Evolutionary conservation across 2,329 filamentous ascomycete genomes (phyloP), one percentile per base, ranked within the genome.

Genomic region (Samsoniella hepiali): DNA sequence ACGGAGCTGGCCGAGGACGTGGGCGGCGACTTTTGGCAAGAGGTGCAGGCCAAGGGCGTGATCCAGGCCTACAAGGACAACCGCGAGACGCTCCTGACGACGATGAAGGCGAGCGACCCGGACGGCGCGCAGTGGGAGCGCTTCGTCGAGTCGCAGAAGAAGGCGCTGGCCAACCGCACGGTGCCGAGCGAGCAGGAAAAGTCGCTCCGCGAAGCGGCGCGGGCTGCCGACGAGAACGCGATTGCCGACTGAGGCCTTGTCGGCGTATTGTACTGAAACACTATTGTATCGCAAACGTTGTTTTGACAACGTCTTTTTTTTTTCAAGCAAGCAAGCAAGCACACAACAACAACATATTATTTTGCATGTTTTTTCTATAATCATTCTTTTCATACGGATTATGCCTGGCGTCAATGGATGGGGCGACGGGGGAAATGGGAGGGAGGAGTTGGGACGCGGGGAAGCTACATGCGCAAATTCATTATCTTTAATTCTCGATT

Each of bases 1-100:
- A 76, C 83, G n/a, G 82, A 84, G 27, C 79, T 91, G 72, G 80
- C 91, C 36, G 83, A 87, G 65, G 84, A 85, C 32, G 71, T 91
- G 3, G 83, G 84, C 29, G 86, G 88, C 47, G 83, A 86, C 65
- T 81, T 84, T 31, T 74, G 90, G 56, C 76, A 78, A 54, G 81
- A 82, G 69, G 80, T 85, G 4, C 78, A 81, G 59, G 78, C 82
- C 49, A 82, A 84, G 68, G 88, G 89, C 0, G 82, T 84, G 58
- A 79, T 90, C 13, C 78, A 79, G 62, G 83, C 86, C 0, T 87
- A 91, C 67, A 81, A 84, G 68, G 84, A 88, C 70, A 74, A 87
- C 66, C 79, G 77, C 63, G 80, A 82, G 17, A 71, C 82, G 59
- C 77, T 87, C 27, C 72, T 82, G 47, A 75, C 77, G 65, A 70